phyloP scores from a whole-genome alignment of 169 alveolate genomes.

The Cyclospora cayetanensis region DNA sequence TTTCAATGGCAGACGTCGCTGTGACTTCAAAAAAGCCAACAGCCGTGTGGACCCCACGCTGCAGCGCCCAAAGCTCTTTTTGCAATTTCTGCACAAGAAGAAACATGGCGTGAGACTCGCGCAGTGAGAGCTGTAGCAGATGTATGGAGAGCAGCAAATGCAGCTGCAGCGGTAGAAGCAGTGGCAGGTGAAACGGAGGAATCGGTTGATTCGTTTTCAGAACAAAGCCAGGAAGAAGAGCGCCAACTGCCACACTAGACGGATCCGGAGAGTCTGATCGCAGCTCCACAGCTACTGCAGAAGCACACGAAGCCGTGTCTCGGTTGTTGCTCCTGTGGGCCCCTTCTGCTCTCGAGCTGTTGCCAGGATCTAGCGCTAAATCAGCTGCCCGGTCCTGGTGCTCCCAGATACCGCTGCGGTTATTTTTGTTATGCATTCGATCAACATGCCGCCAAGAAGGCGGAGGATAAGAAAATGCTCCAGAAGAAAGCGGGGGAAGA shows the following conservation, averaged over 20 bases:
- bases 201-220: not conserved
- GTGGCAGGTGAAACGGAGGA: conserved; percentile 54
- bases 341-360: not conserved
- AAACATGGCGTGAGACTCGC: not conserved
- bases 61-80: not conserved
- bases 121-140: conserved; percentile 44
- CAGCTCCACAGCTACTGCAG: not conserved
- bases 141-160: conserved; percentile 37
- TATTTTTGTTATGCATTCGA: not conserved
- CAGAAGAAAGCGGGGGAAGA: not conserved
- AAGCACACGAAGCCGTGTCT: not conserved
- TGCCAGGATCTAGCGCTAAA: not conserved
- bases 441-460: not conserved
- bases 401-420: not conserved
- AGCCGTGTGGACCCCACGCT: not conserved
- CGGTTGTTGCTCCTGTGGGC: not conserved
- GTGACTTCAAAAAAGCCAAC: conserved; percentile 28
- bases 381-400: not conserved
- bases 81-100: not conserved
- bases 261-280: not conserved
- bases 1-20: not conserved
- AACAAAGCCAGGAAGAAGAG: not conserved
- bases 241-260: not conserved
- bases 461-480: not conserved
- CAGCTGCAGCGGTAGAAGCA: conserved; percentile 59